These are phyloP conservation scores for Lagenidium giganteum DNA, from an alignment of 352 stramenopile genomes.

Conservation along the genomic window DNA sequence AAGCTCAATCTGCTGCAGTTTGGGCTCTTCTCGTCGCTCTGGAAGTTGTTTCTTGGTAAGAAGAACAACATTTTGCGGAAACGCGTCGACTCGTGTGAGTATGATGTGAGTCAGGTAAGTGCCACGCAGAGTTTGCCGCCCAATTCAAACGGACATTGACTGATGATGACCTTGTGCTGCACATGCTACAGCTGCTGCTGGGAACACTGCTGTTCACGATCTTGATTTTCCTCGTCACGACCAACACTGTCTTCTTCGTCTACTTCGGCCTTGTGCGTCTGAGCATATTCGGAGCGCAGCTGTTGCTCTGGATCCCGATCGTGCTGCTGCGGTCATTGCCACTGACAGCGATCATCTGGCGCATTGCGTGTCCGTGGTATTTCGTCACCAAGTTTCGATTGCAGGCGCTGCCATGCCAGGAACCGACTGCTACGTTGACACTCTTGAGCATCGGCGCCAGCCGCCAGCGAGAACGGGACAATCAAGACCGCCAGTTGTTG, in stretches of 20 bases:
- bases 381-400: too few relatives aligned
- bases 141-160: too few relatives aligned
- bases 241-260: slow-evolving; percentile 87
- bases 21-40: slow-evolving; percentile 73
- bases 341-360: too few relatives aligned
- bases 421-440: neutral
- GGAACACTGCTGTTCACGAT: slow-evolving; percentile 90
- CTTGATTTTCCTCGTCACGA: slow-evolving; percentile 90
- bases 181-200: slow-evolving; percentile 66
- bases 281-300: slow-evolving; percentile 24
- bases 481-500: slow-evolving; percentile 4
- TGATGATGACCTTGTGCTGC: too few relatives aligned
- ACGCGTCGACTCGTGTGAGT: slow-evolving; percentile 90
- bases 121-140: neutral
- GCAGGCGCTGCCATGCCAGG: too few relatives aligned
- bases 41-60: slow-evolving; percentile 89
- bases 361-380: too few relatives aligned
- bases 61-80: slow-evolving; percentile 90
- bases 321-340: slow-evolving; percentile 32
- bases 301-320: slow-evolving; percentile 38
- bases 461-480: slow-evolving; percentile 6
- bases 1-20: slow-evolving; percentile 75
- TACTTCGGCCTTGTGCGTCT: slow-evolving; percentile 83
- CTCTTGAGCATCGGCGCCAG: slow-evolving; percentile 3
- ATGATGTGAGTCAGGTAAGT: slow-evolving; percentile 82